Evolutionary conservation across 1,139 yeast genomes (phyloP), one percentile per base, ranked within the genome.

Genomic region (Candida dubliniensis): DNA sequence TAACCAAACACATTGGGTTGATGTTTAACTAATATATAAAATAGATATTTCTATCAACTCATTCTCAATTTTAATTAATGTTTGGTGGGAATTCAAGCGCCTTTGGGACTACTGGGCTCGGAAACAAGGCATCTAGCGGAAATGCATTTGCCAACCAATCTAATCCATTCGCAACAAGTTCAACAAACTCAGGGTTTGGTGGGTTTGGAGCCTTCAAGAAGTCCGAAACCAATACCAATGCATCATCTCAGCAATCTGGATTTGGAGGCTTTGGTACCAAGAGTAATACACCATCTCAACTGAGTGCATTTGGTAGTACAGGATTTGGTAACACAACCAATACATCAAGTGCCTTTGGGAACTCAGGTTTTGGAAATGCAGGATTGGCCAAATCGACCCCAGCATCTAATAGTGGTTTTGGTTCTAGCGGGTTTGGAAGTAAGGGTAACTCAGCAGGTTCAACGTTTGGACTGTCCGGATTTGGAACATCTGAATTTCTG

Each of bases 91-190:
- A 38, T 32, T 23, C 41, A 32, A 32, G 31, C 25, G 35, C 35
- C 6, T 48, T 50, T 44, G 54, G 53, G 11, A 46, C 49, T 10
- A 35, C 41, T 38, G 46, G 46, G 24, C 29, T 36, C 18, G 39
- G 39, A 6, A 27, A 25, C n/a, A 31, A 30, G 13, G 34, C 24
- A 31, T 37, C 25, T 13, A 34, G 34, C 2, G 24, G 27, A 31
- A 30, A 29, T 24, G 34, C 30, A 7, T 23, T 34, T 34, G 23
- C 23, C 23, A 18, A 18, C 23, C 23, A 18, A 18, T 18, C 23
- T 18, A 18, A 18, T 18, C 23, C 23, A 18, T 18, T 18, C 23
- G 23, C 23, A 18, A 18, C 23, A 18, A 18, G 23, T 5, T 18
- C 23, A 18, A 18, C 23, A 18, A 18, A 18, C 23, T 18, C 23